Percentiles rank a stretch among this genome's conserved stretches.
These are phyloP conservation scores for Lactifluus subvellereus DNA, from an alignment of 768 basidiomycete genomes.

Conservation along the genomic window DNA sequence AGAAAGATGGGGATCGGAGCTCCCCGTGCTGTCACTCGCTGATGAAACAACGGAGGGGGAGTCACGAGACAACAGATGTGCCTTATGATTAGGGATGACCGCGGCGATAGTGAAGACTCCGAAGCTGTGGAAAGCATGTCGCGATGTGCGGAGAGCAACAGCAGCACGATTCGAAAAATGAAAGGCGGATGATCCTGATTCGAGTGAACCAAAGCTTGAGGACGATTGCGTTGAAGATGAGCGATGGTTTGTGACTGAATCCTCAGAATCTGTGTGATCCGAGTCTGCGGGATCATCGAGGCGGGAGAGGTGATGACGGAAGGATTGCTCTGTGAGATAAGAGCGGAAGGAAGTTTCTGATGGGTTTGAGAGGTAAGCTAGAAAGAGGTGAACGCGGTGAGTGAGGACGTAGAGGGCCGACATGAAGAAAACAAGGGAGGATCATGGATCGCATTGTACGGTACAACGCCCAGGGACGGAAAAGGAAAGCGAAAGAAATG, in stretches of 20 bases:
- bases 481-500: constrained; percentile 7
- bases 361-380: constrained; percentile 95
- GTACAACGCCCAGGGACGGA: constrained; percentile 9
- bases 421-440: constrained; percentile 1
- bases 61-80: constrained; percentile 19
- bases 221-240: constrained; percentile 23
- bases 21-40: neutral
- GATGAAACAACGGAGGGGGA: constrained; percentile 16
- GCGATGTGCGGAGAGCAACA: constrained; percentile 87
- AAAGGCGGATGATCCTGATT: constrained; percentile 43
- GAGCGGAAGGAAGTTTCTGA: constrained; percentile 89
- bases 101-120: constrained; percentile 84
- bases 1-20: constrained; percentile 39
- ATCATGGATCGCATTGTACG: constrained; percentile 1
- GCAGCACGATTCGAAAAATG: constrained; percentile 92
- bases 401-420: constrained; percentile 20
- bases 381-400: constrained; percentile 21
- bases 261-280: constrained; percentile 33
- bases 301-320: constrained; percentile 86
- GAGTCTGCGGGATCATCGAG: constrained; percentile 68
- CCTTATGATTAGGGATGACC: constrained; percentile 48
- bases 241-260: constrained; percentile 24
- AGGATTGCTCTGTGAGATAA: constrained; percentile 95
- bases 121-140: constrained; percentile 81
- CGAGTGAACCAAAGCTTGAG: constrained; percentile 24